phyloP scores from a whole-genome alignment of 495 filamentous ascomycete species.

The Cryomyces minteri region DNA sequence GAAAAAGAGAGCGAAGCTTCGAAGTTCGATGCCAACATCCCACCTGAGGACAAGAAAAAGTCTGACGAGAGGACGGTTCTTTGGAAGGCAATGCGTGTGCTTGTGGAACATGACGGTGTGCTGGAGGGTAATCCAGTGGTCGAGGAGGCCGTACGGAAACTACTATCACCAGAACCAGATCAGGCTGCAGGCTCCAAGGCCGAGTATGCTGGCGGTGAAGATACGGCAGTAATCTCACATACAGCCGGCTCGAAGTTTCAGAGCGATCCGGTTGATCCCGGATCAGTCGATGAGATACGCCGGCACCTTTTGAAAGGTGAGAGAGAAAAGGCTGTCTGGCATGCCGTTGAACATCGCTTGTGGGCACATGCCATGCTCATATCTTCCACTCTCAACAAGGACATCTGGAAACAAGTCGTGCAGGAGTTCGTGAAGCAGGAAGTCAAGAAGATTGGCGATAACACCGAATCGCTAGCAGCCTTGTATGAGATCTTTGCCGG shows the following conservation, averaged over 20 bases:
- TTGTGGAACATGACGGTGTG: constrained; percentile 74
- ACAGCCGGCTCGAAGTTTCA: neutral
- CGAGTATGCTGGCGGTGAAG: constrained; percentile 10
- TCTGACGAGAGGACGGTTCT: constrained; percentile 68
- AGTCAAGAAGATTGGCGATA: constrained; percentile 56
- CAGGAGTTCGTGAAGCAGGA: constrained; percentile 90
- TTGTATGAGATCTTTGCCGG: constrained; percentile 87
- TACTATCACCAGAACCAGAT: constrained; percentile 48
- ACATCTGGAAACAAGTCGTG: constrained; percentile 76
- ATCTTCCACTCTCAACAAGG: constrained; percentile 49
- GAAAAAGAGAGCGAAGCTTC: constrained; percentile 39
- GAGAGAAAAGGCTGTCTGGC: constrained; percentile 81
- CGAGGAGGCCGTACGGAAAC: constrained; percentile 50
- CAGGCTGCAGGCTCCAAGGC: constrained; percentile 11
- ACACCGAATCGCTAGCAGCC: constrained; percentile 70
- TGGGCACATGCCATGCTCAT: constrained; percentile 96
- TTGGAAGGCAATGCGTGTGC: constrained; percentile 66
- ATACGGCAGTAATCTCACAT: constrained; percentile 16
- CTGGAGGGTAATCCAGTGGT: constrained; percentile 56
- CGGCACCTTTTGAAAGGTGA: constrained; percentile 59
- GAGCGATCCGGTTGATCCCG: constrained; percentile 45
- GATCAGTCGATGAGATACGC: constrained; percentile 49
- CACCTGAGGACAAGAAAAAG: constrained; percentile 20
- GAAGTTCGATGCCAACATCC: constrained; percentile 22
- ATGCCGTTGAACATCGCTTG: constrained; percentile 77